Conservation (phyloP, 176 grass and related monocot genomes). For the Oryza rufipogon region DNA sequence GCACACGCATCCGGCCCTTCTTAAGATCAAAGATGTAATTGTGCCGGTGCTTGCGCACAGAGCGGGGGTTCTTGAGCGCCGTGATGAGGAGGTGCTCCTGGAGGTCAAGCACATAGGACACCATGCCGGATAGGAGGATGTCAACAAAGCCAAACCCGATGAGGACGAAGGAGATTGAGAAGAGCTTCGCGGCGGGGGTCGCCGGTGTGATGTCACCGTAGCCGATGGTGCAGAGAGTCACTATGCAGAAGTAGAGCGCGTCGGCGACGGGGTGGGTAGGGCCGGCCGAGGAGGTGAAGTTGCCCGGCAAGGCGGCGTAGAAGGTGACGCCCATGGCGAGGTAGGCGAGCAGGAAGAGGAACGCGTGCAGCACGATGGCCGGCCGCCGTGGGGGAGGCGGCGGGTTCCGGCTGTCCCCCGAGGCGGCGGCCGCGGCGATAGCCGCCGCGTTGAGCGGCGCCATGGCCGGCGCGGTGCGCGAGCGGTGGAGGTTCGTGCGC, state of each 20-base stretch:
- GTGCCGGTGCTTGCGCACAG: slow-evolving; percentile 47
- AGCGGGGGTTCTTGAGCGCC: slow-evolving; percentile 55
- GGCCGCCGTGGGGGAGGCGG: slow-evolving; percentile 41
- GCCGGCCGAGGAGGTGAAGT: slow-evolving; percentile 53
- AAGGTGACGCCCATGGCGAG: slow-evolving; percentile 78
- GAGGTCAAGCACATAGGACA: slow-evolving; percentile 88
- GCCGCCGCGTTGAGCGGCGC: slow-evolving; percentile 48
- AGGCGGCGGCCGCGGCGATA: slow-evolving; percentile 22
- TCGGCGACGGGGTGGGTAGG: slow-evolving; percentile 84
- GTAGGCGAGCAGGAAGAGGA: slow-evolving; percentile 79
- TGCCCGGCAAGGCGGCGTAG: slow-evolving; percentile 62
- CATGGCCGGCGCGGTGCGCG: slow-evolving; percentile 74
- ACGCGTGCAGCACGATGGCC: slow-evolving; percentile 63
- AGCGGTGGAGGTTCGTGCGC: slow-evolving; percentile 78
- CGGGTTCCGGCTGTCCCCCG: slow-evolving; percentile 4
- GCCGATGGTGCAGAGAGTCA: slow-evolving; percentile 96
- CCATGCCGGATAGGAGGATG: slow-evolving; percentile 92
- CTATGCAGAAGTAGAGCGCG: slow-evolving; percentile 97
- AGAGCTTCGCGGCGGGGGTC: slow-evolving; percentile 78
- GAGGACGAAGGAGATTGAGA: slow-evolving; percentile 88
- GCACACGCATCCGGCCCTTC: slow-evolving; percentile 91
- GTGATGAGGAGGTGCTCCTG: slow-evolving; percentile 95
- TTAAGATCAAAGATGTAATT: slow-evolving; percentile 90
- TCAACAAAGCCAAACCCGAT: slow-evolving; percentile 87
- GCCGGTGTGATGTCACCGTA: slow-evolving; percentile 92